phyloP scores from a whole-genome alignment of 2,329 filamentous ascomycete species.

The Chaetomium strumarium region DNA sequence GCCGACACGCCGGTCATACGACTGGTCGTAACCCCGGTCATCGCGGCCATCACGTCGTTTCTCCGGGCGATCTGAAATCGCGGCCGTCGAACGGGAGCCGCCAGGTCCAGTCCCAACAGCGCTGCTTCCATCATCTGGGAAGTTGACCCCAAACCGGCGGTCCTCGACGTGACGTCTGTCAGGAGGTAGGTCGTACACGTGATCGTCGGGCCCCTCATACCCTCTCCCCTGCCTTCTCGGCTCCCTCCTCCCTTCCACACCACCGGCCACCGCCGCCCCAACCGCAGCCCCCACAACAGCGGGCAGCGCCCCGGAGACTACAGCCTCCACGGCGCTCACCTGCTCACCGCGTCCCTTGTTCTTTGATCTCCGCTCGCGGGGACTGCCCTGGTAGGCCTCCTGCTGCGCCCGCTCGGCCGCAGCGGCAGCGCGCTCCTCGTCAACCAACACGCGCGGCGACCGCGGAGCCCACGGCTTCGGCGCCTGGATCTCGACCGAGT shows the following conservation, averaged over 20 bases:
- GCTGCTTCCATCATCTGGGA: conserved; percentile 1
- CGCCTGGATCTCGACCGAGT: conserved; percentile 69
- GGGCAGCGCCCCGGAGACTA: conserved; percentile 11
- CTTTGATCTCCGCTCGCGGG: conserved; percentile 13
- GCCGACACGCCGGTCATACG: conserved; percentile 1
- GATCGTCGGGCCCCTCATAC: not conserved
- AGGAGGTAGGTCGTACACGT: conserved; percentile 7
- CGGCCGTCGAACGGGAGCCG: not conserved
- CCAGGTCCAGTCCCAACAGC: not conserved
- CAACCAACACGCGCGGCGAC: conserved; percentile 57
- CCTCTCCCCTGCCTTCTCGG: conserved; percentile 6
- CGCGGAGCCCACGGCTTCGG: conserved; percentile 75
- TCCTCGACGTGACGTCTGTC: conserved; percentile 10
- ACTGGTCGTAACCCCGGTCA: not conserved
- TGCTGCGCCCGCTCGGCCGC: conserved; percentile 8
- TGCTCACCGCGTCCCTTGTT: conserved; percentile 24
- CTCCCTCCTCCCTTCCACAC: conserved; percentile 1
- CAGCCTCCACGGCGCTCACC: conserved; percentile 14
- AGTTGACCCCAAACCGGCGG: not conserved
- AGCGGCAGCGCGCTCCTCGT: conserved; percentile 37
- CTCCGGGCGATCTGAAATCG: not conserved
- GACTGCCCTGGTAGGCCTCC: conserved; percentile 6
- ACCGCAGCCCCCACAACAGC: conserved; percentile 13
- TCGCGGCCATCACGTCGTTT: not conserved
- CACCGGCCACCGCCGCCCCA: not conserved